Evolutionary conservation across 306 rosid species (phyloP), one percentile per base, ranked within the genome.

Genomic region (Gastrolobium villosum): DNA sequence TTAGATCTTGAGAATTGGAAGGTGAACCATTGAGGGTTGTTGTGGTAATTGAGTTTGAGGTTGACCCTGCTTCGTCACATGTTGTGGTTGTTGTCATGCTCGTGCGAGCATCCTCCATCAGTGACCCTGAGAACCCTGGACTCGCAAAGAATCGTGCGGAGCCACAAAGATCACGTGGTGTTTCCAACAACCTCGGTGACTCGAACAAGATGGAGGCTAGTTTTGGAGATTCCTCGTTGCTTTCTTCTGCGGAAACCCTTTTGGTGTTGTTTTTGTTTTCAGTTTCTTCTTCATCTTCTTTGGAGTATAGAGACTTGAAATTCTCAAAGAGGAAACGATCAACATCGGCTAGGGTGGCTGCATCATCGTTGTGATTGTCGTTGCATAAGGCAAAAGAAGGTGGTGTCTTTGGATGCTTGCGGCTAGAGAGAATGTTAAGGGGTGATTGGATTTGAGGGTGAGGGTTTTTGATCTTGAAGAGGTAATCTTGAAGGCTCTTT

Each of bases 291-390:
- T 76, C 88, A 2, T 85, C 87, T 41, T 90, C 94, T 66, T 64
- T 82, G 4, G 79, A 44, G 55, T 81, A 94, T 0, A 90, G 81
- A 6, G 99, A 92, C 81, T 84, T 86, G 89, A 90, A 94, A 34
- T 94, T 94, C 79, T 94, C 97, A 0, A 87, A 64, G 55, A 94
- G 92, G 55, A 94, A 92, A 7, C 89, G 91, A 48, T 94, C 97
- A 5, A 92, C 39, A n/a, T 92, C 98, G 3, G 91, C 84, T 40
- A 94, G 80, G 0, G 92, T 90, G 11, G 97, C 98, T 0, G 96
- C 91, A 6, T 79, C 90, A 13, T 50, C 83, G 1, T 62, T 53
- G 4, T 62, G 62, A 28, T 60, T 71, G 40, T 30, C 14, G 15
- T 10, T 65, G 5, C 81, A 84, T 13, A 85, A 7, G 45, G 94